Evolutionary conservation across 805 yeast species (phyloP), one percentile per base, ranked within the genome.

Genomic region (Sungouiella blattae): DNA sequence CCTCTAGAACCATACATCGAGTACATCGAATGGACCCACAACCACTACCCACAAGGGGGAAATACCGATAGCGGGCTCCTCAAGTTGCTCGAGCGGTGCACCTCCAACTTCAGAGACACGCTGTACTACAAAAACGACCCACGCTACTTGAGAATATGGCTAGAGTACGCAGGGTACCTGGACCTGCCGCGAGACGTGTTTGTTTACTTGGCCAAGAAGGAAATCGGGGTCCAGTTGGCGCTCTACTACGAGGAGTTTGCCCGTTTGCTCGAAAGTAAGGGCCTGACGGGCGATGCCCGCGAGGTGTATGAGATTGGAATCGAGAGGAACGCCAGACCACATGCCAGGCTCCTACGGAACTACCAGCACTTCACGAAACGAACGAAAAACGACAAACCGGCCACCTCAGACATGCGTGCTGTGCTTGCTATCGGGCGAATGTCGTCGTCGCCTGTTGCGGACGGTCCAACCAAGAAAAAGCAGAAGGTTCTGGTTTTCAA

Each of bases 241-340:
- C 49, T 78, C 13, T 88, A 73, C 53, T 91, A 88, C 52, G 96
- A 87, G 52, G 83, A 77, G 40, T 87, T 84, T 61, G 86, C 95
- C 1, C 67, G 70, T 21, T 75, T 62, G 38, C 57, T 83, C 37
- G 94, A 84, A 50, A 29, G 64, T 1, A 59, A 58, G 12, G 70
- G 71, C 14, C 70, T 75, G 37, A 49, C 50, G 29, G 46, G 49
- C 3, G 82, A 78, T 37, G 94, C 95, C 0, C 62, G 64, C 2
- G 74, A 73, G 34, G 76, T 86, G 0, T 81, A 70, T 46, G 64
- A 65, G 33, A 57, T 69, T 37, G 95, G 94, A 0, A 48, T 88
- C 1, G 65, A 67, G 23, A 54, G 60, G 3, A 58, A 66, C 11
- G 95, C 96, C 2, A 67, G 87, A 46, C 97, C 97, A 0, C 31